phyloP scores from a whole-genome alignment of 805 yeast species.

The Isabelozyma pseudorhagii region DNA sequence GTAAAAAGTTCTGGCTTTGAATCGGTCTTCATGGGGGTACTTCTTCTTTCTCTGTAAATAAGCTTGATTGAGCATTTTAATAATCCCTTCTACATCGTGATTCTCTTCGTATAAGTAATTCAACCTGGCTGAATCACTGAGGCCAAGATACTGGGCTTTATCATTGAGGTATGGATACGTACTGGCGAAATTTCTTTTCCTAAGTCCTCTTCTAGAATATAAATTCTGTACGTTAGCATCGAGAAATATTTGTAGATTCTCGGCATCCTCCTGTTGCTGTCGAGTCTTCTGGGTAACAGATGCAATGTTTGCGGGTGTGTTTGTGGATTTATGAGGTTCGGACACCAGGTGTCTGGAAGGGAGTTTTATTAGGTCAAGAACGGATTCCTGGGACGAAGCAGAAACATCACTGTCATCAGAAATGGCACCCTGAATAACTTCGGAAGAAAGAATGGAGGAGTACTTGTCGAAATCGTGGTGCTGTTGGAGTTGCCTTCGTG shows the following conservation, averaged over 20 bases:
- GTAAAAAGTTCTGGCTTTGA: slow-evolving; percentile 35
- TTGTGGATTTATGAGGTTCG: no score
- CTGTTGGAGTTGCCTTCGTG: background rate
- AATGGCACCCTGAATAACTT: background rate
- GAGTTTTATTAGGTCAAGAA: background rate
- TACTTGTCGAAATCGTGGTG: background rate
- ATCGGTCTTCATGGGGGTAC: slow-evolving; percentile 39
- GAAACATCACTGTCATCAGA: background rate
- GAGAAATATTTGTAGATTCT: background rate
- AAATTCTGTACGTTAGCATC: background rate
- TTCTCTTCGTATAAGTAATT: slow-evolving; percentile 36
- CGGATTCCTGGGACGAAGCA: background rate
- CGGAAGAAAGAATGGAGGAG: background rate
- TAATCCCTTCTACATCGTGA: slow-evolving; percentile 29
- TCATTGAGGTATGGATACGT: slow-evolving; percentile 44
- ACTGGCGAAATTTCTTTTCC: slow-evolving; percentile 42
- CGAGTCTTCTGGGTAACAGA: background rate
- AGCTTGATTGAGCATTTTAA: slow-evolving; percentile 31
- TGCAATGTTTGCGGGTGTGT: background rate
- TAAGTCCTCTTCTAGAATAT: slow-evolving; percentile 23
- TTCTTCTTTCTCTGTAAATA: slow-evolving; percentile 27
- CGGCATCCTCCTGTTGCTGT: background rate
- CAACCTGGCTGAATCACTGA: slow-evolving; percentile 30
- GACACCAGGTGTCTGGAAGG: background rate
- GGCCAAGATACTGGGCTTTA: slow-evolving; percentile 42